Percentiles rank a stretch among this genome's conserved stretches.
These are phyloP conservation scores for Neopestalotiopsis rosae DNA, from an alignment of 2,329 filamentous ascomycete genomes.

Conservation along the genomic window DNA sequence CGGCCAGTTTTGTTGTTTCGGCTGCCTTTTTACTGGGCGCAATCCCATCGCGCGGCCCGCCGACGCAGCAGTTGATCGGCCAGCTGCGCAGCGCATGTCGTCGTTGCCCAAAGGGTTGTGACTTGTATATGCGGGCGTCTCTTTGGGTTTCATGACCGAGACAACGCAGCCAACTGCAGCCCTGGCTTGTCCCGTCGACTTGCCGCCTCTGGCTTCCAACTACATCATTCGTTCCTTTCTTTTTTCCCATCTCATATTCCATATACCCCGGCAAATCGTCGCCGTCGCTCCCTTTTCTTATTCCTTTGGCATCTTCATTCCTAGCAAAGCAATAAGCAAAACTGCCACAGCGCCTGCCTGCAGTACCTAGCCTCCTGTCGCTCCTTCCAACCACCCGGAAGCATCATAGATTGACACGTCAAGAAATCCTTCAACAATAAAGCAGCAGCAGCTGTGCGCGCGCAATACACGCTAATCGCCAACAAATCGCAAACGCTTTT, in stretches of 20 bases:
- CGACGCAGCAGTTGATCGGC: neutral
- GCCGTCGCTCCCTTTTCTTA: constrained; percentile 1
- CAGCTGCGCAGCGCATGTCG: neutral
- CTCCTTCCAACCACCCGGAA: constrained; percentile 10
- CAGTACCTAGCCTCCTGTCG: neutral
- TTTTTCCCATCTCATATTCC: constrained; percentile 1
- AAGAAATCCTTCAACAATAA: neutral
- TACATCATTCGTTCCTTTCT: constrained; percentile 14
- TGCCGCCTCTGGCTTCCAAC: constrained; percentile 3
- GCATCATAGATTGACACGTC: neutral
- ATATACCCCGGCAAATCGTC: constrained; percentile 9
- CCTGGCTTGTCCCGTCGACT: neutral
- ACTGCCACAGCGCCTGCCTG: neutral
- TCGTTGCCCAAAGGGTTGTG: neutral
- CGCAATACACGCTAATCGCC: neutral
- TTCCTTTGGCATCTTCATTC: neutral
- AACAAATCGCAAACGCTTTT: constrained; percentile 5
- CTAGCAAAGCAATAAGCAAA: neutral
- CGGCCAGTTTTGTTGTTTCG: neutral
- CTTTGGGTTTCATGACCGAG: constrained; percentile 8
- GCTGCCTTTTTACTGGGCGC: neutral
- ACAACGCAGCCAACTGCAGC: constrained; percentile 7
- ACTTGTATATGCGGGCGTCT: neutral
- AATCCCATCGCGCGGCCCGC: neutral
- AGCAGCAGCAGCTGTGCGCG: too few species aligned